phyloP scores from a whole-genome alignment of 352 stramenopile species.

The Phytophthora sansomeana region DNA sequence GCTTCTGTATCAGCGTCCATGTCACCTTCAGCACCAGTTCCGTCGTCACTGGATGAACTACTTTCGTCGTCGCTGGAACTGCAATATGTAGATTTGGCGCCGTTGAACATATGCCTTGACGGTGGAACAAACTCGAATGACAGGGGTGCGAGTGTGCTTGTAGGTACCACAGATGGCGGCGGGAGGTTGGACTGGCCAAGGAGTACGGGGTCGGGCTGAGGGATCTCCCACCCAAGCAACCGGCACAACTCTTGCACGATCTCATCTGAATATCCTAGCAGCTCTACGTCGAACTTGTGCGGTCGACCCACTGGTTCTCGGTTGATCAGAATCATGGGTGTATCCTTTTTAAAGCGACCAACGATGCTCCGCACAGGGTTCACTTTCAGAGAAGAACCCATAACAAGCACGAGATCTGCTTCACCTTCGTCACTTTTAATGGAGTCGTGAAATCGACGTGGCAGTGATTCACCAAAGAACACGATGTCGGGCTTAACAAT shows the following conservation, averaged over 20 bases:
- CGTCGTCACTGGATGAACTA: conserved; percentile 63
- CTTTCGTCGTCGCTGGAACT: conserved; percentile 68
- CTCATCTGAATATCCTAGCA: conserved; percentile 87
- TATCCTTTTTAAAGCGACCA: conserved; percentile 80
- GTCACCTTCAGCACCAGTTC: conserved; percentile 44
- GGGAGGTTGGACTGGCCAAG: conserved; percentile 70
- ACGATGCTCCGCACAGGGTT: conserved; percentile 94
- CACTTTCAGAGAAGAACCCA: conserved; percentile 98
- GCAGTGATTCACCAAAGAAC: conserved; percentile 98
- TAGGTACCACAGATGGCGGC: conserved; percentile 25
- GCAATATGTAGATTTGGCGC: conserved; percentile 66
- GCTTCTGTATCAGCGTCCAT: conserved; percentile 27
- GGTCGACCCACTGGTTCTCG: conserved; percentile 82
- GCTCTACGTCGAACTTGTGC: conserved; percentile 86
- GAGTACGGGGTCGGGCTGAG: conserved; percentile 70
- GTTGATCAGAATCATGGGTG: conserved; percentile 89
- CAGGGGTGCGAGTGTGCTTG: conserved; percentile 41
- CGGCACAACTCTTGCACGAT: conserved; percentile 86
- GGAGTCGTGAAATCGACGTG: conserved; percentile 89
- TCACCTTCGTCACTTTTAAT: conserved; percentile 82
- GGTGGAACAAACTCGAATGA: conserved; percentile 75
- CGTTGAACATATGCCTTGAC: conserved; percentile 80
- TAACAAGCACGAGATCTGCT: conserved; percentile 98
- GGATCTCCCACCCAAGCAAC: conserved; percentile 80
- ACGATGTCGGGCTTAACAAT: conserved; percentile 98